These are phyloP conservation scores for Aspergillus brasiliensis DNA, from an alignment of 2,329 filamentous ascomycete genomes.

Conservation along the genomic window DNA sequence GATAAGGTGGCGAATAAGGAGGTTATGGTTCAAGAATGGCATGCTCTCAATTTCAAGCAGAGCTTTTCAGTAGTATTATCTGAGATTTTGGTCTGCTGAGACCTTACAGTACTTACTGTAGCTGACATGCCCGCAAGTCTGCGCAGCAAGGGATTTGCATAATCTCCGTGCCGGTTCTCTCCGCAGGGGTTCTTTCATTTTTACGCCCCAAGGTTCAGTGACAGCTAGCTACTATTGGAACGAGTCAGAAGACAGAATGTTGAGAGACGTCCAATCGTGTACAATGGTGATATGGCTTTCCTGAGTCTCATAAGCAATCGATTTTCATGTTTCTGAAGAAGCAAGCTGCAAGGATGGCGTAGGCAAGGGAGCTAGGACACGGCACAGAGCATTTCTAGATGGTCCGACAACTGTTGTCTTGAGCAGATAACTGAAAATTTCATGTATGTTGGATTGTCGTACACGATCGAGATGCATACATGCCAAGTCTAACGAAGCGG, in stretches of 20 bases:
- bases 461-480: constrained; percentile 1
- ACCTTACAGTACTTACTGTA: neutral
- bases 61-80: neutral
- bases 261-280: neutral
- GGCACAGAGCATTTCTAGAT: neutral
- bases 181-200: neutral
- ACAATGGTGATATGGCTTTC: neutral
- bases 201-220: neutral
- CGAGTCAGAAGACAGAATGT: neutral
- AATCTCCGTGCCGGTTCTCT: neutral
- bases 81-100: neutral
- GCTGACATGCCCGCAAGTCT: neutral
- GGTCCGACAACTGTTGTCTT: no score
- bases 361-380: neutral
- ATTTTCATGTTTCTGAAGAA: neutral
- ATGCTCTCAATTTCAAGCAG: neutral
- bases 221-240: neutral
- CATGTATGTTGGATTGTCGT: neutral
- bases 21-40: neutral
- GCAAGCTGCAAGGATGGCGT: neutral
- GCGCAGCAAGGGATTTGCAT: neutral
- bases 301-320: neutral
- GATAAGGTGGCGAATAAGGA: neutral
- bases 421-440: no score
- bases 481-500: neutral